Percentiles rank a stretch among this genome's conserved stretches.
Evolutionary conservation across 768 basidiomycete species (phyloP).

Genomic region (Tylopilus vinaceipallidus): DNA sequence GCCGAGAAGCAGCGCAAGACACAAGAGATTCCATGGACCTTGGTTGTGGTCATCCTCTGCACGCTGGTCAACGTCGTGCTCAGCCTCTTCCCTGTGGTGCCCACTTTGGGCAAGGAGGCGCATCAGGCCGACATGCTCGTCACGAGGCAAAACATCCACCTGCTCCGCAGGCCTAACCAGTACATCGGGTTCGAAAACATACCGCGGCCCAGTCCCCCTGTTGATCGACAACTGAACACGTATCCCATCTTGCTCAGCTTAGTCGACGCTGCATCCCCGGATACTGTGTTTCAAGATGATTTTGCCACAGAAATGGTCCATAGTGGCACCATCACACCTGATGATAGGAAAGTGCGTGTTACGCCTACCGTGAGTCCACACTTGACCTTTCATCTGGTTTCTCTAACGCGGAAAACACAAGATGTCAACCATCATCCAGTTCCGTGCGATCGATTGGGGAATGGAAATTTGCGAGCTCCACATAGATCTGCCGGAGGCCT

Average conservation of each 20-base stretch:
- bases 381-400: neutral
- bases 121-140: neutral
- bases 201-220: neutral
- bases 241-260: neutral
- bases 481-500: slow-evolving; percentile 4
- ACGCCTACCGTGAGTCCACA: slow-evolving; percentile 4
- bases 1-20: neutral
- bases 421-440: slow-evolving; percentile 16
- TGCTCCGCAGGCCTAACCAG: neutral
- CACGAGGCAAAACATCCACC: neutral
- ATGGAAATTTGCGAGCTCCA: slow-evolving; percentile 16
- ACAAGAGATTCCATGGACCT: neutral
- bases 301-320: neutral
- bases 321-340: neutral
- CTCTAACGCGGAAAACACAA: neutral
- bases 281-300: neutral
- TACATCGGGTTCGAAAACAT: neutral
- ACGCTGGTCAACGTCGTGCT: neutral
- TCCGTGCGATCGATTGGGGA: slow-evolving; percentile 16
- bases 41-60: neutral
- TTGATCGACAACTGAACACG: neutral
- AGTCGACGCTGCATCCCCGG: neutral
- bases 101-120: neutral
- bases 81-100: neutral
- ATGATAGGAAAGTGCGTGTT: neutral